Conservation (phyloP, 164 flowering plant species). For the Liriodendron chinense region DNA sequence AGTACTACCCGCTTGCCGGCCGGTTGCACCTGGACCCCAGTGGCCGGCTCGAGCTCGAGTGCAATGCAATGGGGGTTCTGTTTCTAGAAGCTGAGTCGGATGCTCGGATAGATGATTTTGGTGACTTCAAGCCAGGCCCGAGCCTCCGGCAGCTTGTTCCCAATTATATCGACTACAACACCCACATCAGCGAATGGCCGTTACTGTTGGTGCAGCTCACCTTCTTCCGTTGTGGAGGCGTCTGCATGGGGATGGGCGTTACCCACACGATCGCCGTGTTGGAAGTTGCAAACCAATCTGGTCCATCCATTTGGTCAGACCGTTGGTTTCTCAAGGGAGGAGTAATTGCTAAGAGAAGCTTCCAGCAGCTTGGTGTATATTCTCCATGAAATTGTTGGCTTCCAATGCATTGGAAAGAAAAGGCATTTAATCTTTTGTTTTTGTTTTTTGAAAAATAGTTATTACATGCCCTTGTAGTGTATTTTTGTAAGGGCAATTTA, state of each 20-base stretch:
- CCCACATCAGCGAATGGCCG: constrained; percentile 34
- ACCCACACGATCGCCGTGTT: constrained; percentile 40
- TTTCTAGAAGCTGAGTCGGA: constrained; percentile 39
- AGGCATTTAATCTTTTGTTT: too few species aligned
- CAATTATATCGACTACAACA: constrained; percentile 27
- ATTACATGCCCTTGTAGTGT: too few species aligned
- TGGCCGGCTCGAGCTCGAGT: constrained; percentile 42
- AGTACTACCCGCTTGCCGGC: constrained; percentile 48
- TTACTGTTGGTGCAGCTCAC: constrained; percentile 43
- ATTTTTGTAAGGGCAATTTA: too few species aligned
- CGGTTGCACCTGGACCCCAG: constrained; percentile 26
- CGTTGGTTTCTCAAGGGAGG: too few species aligned
- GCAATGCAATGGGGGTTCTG: constrained; percentile 39
- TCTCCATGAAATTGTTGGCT: too few species aligned
- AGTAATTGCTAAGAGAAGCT: too few species aligned
- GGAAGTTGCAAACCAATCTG: too few species aligned
- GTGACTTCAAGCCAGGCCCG: constrained; percentile 26
- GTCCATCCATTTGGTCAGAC: not conserved
- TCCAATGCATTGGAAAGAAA: too few species aligned
- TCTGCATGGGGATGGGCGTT: constrained; percentile 24
- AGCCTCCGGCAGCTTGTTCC: constrained; percentile 28
- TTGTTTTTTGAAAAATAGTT: too few species aligned
- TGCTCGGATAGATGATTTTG: constrained; percentile 22
- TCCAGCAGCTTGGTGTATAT: too few species aligned
- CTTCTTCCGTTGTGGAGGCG: constrained; percentile 40